Percentiles rank a stretch among this genome's conserved stretches.
Conservation (phyloP, 2,329 filamentous ascomycete species). For the Beauveria sp. region DNA sequence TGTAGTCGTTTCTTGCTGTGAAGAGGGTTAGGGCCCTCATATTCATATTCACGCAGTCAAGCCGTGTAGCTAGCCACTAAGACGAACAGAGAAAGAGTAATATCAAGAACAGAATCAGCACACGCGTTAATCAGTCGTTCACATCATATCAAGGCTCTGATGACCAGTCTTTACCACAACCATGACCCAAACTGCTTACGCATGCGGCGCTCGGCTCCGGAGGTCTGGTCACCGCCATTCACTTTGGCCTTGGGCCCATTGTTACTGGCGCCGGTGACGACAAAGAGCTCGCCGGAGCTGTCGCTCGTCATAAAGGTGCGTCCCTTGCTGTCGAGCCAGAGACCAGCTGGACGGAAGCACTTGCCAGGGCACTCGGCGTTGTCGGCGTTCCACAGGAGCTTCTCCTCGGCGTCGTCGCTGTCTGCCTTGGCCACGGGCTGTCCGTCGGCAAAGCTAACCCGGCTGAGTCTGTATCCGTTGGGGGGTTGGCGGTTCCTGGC, state of each 20-base stretch:
- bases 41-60: too few relatives aligned
- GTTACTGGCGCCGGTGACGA: slow-evolving; percentile 22
- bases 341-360: slow-evolving; percentile 47
- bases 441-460: slow-evolving; percentile 29
- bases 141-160: background rate
- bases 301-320: slow-evolving; percentile 48
- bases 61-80: too few relatives aligned
- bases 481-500: slow-evolving; percentile 25
- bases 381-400: slow-evolving; percentile 43
- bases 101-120: too few relatives aligned
- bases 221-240: background rate
- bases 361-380: slow-evolving; percentile 33
- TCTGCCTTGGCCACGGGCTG: slow-evolving; percentile 23
- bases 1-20: too few relatives aligned
- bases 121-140: background rate
- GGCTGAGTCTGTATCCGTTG: slow-evolving; percentile 31
- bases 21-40: too few relatives aligned
- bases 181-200: background rate
- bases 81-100: too few relatives aligned
- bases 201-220: background rate
- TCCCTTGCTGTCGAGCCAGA: slow-evolving; percentile 30
- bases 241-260: background rate
- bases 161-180: background rate
- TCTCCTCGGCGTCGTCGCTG: slow-evolving; percentile 34
- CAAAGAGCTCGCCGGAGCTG: slow-evolving; percentile 46